Conservation (phyloP, 2,329 filamentous ascomycete species). For the Hypoxylon sp. region DNA sequence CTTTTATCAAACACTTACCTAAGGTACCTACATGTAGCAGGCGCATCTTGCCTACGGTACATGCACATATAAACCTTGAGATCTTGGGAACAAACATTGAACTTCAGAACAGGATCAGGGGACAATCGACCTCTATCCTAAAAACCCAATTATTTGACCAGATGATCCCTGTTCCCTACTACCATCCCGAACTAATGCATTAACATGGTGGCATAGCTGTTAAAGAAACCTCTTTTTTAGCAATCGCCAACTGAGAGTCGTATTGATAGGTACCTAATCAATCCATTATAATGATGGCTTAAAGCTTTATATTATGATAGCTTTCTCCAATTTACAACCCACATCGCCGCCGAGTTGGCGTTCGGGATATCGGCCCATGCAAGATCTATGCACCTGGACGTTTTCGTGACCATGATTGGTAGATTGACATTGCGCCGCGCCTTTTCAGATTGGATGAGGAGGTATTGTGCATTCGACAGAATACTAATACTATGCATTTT, state of each 20-base stretch:
- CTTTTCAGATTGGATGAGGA: slow-evolving; percentile 6
- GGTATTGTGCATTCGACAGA: slow-evolving; percentile 12
- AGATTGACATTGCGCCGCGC: slow-evolving; percentile 8
- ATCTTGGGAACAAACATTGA: slow-evolving; percentile 1
- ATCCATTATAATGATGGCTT: background rate
- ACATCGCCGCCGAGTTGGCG: slow-evolving; percentile 3
- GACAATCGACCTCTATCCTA: slow-evolving; percentile 1
- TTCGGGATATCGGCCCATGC: slow-evolving; percentile 24
- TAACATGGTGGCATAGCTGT: background rate
- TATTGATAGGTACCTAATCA: background rate
- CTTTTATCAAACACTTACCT: background rate
- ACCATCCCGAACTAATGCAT: background rate
- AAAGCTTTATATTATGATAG: background rate
- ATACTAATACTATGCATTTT: slow-evolving; percentile 18
- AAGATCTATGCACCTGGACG: slow-evolving; percentile 29
- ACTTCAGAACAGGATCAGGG: background rate
- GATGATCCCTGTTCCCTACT: slow-evolving; percentile 5
- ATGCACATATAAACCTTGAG: background rate
- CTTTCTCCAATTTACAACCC: slow-evolving; percentile 1
- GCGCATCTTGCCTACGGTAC: background rate
- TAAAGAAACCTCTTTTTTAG: background rate
- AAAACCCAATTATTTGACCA: slow-evolving; percentile 4
- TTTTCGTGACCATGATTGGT: slow-evolving; percentile 29
- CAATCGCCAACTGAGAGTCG: background rate
- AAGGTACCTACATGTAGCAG: background rate